Conservation (phyloP, 371 early-diverging fungal genomes). For the Mortierella sp. region DNA sequence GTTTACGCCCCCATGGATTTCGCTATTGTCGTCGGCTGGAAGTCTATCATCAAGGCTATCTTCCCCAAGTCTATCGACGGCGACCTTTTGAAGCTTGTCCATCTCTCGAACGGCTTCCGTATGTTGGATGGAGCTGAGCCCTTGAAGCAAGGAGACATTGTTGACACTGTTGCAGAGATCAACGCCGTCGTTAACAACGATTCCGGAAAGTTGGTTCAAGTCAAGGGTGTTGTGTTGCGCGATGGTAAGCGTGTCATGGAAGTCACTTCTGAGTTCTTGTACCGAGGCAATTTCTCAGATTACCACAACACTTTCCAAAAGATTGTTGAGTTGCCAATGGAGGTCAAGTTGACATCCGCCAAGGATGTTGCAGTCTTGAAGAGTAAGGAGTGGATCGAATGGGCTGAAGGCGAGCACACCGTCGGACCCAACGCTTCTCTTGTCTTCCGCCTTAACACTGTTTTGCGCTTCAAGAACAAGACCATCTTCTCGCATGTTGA, state of each 20-base stretch:
- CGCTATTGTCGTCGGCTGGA: conserved; percentile 96
- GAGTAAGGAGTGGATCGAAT: conserved; percentile 93
- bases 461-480: conserved; percentile 83
- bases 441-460: conserved; percentile 87
- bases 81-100: conserved; percentile 92
- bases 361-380: conserved; percentile 92
- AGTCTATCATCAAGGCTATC: conserved; percentile 92
- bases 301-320: conserved; percentile 88
- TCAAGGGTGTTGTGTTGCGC: conserved; percentile 81
- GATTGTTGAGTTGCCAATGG: conserved; percentile 86
- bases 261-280: conserved; percentile 89
- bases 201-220: conserved; percentile 92
- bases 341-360: conserved; percentile 78
- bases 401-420: conserved; percentile 75
- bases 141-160: conserved; percentile 88
- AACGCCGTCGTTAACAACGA: conserved; percentile 87
- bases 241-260: conserved; percentile 78
- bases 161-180: conserved; percentile 83
- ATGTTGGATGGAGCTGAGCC: conserved; percentile 83
- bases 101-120: conserved; percentile 94
- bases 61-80: conserved; percentile 96
- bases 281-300: conserved; percentile 90
- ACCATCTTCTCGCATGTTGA: conserved; percentile 75
- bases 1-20: conserved; percentile 93
- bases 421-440: conserved; percentile 80